Evolutionary conservation across 257 asterid genomes (phyloP), one percentile per base, ranked within the genome.

Genomic region (Prunella vulgaris): DNA sequence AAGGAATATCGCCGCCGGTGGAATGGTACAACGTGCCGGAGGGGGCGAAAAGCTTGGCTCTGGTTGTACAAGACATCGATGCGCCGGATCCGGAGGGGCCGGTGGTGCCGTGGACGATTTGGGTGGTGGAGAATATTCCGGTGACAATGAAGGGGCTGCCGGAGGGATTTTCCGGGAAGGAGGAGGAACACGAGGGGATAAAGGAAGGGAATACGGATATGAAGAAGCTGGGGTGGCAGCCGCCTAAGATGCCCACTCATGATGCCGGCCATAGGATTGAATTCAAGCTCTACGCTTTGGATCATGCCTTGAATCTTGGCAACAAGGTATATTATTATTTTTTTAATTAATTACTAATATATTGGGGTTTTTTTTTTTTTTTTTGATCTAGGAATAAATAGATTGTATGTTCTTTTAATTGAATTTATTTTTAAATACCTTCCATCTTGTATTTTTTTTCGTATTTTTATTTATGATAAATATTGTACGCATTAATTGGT

Each of bases 11-110:
- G 1, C 97, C 98, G 51, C 91, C 97, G 1, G 35, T 90, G 2
- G 95, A 90, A 37, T 92, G 97, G 98, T 85, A 92, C 88, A 93
- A 88, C 72, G 15, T 90, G 64, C 98, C 93, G 2, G 69, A 76
- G 1, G 92, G 83, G 58, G 82, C 95, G 0, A 77, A 86, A 51
- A 82, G 81, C 69, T 49, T 93, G 44, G 93, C 93, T 10, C 74
- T 93, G 18, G 61, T 87, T 7, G 98, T 81, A 10, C 85, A 83
- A n/a, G 96, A 90, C 76, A 75, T 88, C 27, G 98, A 93, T 48
- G 93, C 92, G 1, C 89, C 93, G 8, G 96, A 91, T 4, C 96
- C 93, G 2, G 73, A 69, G n/a, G n/a, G n/a, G n/a, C n/a, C n/a
- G n/a, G n/a, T n/a, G n/a, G n/a, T 81, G 44, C 93, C 96, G 12